These are phyloP conservation scores for Cruciata laevipes DNA, from an alignment of 257 asterid species.

Conservation along the genomic window DNA sequence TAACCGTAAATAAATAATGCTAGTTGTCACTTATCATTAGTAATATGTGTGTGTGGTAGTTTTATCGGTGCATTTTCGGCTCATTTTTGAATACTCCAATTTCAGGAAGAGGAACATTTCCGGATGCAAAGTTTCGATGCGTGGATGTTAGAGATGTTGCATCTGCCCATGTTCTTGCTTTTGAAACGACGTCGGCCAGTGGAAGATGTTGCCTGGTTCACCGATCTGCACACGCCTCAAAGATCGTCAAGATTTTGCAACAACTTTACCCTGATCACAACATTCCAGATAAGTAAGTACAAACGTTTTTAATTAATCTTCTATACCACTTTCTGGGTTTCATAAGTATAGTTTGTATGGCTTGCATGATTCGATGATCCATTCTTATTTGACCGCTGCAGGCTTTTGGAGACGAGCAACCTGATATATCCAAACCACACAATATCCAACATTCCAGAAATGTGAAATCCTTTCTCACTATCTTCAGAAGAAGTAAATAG, in stretches of 20 bases:
- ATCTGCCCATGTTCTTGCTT: constrained; percentile 56
- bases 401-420: background rate
- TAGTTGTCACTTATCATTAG: too few relatives aligned
- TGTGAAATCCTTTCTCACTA: too few relatives aligned
- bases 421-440: background rate
- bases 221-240: constrained; percentile 37
- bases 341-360: too few relatives aligned
- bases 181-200: constrained; percentile 30
- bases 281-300: constrained; percentile 41
- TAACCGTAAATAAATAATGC: too few relatives aligned
- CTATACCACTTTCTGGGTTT: background rate
- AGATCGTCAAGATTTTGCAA: constrained; percentile 34
- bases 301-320: too few relatives aligned
- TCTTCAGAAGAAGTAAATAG: too few relatives aligned
- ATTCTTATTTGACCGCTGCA: background rate
- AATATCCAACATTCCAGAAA: background rate
- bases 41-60: background rate
- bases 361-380: too few relatives aligned
- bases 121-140: background rate
- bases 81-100: background rate
- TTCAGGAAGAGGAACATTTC: background rate
- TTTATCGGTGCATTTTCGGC: background rate
- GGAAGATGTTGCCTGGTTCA: constrained; percentile 52
- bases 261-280: constrained; percentile 39
- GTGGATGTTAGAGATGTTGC: constrained; percentile 66